These are phyloP conservation scores for Bimuria novae-zelandiae DNA, from an alignment of 2,329 filamentous ascomycete genomes.

Conservation along the genomic window DNA sequence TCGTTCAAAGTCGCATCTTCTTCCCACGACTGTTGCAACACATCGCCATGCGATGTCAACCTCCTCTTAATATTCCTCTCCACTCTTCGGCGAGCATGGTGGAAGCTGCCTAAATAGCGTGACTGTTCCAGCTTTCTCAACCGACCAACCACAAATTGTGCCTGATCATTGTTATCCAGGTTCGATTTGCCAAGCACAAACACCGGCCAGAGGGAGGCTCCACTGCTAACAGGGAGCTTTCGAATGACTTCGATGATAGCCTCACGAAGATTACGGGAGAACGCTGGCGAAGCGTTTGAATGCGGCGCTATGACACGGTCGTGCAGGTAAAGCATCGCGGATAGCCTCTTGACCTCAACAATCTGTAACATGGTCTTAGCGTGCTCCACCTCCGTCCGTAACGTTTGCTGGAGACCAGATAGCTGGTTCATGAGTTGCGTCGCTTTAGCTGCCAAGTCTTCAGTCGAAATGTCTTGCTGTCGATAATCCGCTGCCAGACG, in stretches of 20 bases:
- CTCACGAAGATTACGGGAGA: slow-evolving; percentile 17
- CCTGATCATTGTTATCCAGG: slow-evolving; percentile 28
- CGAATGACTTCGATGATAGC: slow-evolving; percentile 1
- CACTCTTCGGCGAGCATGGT: neutral
- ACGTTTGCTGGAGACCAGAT: neutral
- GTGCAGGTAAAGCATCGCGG: slow-evolving; percentile 37
- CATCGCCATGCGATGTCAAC: neutral
- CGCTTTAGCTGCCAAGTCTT: neutral
- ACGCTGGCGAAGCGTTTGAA: slow-evolving; percentile 5
- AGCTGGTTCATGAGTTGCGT: neutral
- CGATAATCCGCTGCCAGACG: slow-evolving; percentile 15
- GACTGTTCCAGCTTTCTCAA: slow-evolving; percentile 12
- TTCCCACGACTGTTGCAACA: neutral
- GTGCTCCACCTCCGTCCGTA: neutral
- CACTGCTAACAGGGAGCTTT: slow-evolving; percentile 1
- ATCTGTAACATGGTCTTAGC: slow-evolving; percentile 19
- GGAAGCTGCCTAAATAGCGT: neutral
- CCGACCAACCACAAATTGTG: slow-evolving; percentile 37
- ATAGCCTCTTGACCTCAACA: slow-evolving; percentile 35
- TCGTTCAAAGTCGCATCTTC: neutral
- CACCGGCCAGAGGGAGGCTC: slow-evolving; percentile 9
- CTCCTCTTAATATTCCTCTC: neutral
- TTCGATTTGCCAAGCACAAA: slow-evolving; percentile 27
- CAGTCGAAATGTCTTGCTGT: neutral
- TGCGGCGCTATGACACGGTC: slow-evolving; percentile 11